Conservation (phyloP, 352 stramenopile genomes). For the Nothophytophthora sp. region DNA sequence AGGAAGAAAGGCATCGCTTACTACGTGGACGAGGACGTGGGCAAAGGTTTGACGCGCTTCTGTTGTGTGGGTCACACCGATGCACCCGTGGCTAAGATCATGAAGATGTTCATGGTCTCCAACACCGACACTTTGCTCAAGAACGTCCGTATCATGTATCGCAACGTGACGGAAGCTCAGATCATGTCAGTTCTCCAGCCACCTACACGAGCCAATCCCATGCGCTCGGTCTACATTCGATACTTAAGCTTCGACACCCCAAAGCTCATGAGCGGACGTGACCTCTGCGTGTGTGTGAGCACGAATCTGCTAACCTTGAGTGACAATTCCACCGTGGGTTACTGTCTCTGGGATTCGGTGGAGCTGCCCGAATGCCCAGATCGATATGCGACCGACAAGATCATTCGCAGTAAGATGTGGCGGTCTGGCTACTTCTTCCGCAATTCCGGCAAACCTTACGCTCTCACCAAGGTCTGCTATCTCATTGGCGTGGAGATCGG, state of each 20-base stretch:
- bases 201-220: constrained; percentile 21
- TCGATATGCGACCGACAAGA: constrained; percentile 23
- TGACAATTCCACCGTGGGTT: constrained; percentile 46
- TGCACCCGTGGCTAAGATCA: constrained; percentile 38
- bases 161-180: constrained; percentile 48
- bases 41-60: constrained; percentile 39
- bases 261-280: constrained; percentile 35
- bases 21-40: constrained; percentile 48
- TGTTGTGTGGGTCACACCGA: constrained; percentile 47
- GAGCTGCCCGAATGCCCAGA: constrained; percentile 37
- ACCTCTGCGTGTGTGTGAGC: constrained; percentile 34
- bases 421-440: constrained; percentile 48
- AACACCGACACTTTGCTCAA: constrained; percentile 44
- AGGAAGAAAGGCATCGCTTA: constrained; percentile 41
- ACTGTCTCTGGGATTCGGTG: constrained; percentile 63
- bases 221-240: constrained; percentile 32
- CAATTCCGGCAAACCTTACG: constrained; percentile 31
- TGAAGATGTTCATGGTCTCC: constrained; percentile 47
- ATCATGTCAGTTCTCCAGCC: constrained; percentile 42
- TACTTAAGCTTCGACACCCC: constrained; percentile 44
- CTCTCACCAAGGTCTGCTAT: constrained; percentile 53
- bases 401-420: constrained; percentile 40
- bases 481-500: constrained; percentile 36
- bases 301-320: constrained; percentile 22
- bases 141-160: constrained; percentile 49